Base-by-base conservation (phyloP, 31 red algal genomes). In the Asparagopsis taxiformis region DNA sequence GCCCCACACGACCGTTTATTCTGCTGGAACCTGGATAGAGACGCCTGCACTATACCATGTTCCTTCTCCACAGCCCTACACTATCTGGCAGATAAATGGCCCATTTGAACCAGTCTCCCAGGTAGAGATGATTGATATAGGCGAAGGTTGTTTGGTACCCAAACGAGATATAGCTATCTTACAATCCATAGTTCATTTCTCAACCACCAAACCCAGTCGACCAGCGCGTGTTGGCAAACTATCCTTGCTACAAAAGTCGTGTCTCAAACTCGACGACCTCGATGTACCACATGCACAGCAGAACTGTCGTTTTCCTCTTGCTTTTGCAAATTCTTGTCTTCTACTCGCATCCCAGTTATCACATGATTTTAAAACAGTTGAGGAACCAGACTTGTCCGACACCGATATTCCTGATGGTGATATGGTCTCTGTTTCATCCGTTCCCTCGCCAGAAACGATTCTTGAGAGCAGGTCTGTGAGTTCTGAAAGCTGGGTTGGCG, bases 61-160 rank as follows among this genome's bases (percentile, higher is more conserved):
- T n/a, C 15, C 43, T 35, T 41, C 44, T 16, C 68, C 68, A 3
- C 7, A 15, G 25, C 19, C n/a, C 11, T 16, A 66, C 7, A 17
- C 49, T 9, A 11, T 26, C 20, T 66, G 59, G 59, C 38, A 55
- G 21, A 49, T 78, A 30, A 41, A 55, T 8, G 56, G 46, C 1
- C 57, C 74, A 35, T 22, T 51, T 54, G 74, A 78, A 19, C 23
- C 31, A n/a, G 60, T 66, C 17, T 33, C 44, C 8, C 60, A 66
- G 31, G 74, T 51, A 0, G 71, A 13, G 20, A 20, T 20, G 17
- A 43, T 1, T 2, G 55, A 38, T 7, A 43, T 17, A 25, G 60
- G 50, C 9, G 74, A 34, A 9, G 60, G 9, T 9, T 4, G 0
- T 10, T 3, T 25, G 50, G 8, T 28, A 23, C 41, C 44, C 3